Conservation (phyloP, 2,329 filamentous ascomycete genomes). For the Penicillium sp. region DNA sequence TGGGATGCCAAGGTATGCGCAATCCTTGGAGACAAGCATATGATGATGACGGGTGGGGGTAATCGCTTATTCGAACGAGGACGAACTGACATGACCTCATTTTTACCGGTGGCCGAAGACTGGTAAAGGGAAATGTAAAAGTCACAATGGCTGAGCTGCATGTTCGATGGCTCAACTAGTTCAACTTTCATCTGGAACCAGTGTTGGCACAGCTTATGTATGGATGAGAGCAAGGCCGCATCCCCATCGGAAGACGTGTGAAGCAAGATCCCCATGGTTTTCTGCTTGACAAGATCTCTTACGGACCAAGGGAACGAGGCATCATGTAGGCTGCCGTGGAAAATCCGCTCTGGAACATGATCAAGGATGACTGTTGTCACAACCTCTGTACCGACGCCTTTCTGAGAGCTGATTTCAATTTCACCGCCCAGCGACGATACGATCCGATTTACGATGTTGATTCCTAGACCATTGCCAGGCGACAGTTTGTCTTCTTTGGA, state of each 20-base stretch:
- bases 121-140: slow-evolving; percentile 21
- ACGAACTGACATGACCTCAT: neutral
- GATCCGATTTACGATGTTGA: slow-evolving; percentile 56
- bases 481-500: slow-evolving; percentile 58
- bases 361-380: slow-evolving; percentile 3
- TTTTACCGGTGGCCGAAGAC: slow-evolving; percentile 15
- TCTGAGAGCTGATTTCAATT: slow-evolving; percentile 28
- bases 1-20: slow-evolving; percentile 17
- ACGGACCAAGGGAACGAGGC: neutral
- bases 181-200: slow-evolving; percentile 18
- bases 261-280: slow-evolving; percentile 22
- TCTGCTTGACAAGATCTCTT: slow-evolving; percentile 1
- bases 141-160: slow-evolving; percentile 14
- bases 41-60: slow-evolving; percentile 24
- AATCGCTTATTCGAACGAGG: neutral
- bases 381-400: slow-evolving; percentile 27
- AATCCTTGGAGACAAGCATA: slow-evolving; percentile 25
- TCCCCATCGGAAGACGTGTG: slow-evolving; percentile 11
- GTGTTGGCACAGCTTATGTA: slow-evolving; percentile 19
- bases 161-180: neutral
- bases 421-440: slow-evolving; percentile 26
- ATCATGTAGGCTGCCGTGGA: neutral
- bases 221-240: slow-evolving; percentile 11
- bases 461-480: slow-evolving; percentile 60
- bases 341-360: neutral